phyloP scores from a whole-genome alignment of 768 basidiomycete genomes.

The Tylopilus cervinicoccineus region DNA sequence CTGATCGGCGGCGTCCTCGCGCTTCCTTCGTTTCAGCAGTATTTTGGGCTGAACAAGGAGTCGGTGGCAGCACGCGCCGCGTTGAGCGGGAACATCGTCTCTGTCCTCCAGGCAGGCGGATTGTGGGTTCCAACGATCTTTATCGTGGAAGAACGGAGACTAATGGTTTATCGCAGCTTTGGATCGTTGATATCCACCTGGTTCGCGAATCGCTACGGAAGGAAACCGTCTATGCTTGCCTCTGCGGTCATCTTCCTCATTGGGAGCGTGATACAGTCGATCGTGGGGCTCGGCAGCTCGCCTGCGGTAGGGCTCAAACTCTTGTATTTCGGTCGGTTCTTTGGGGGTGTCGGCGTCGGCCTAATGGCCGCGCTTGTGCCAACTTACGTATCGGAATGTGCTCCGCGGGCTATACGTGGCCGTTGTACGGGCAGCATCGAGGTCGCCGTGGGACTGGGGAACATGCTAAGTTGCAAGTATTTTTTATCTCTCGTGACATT shows the following conservation, averaged over 20 bases:
- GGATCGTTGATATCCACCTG: constrained; percentile 29
- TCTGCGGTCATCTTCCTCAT: constrained; percentile 33
- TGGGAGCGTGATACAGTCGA: constrained; percentile 33
- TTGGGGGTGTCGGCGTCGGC: constrained; percentile 47
- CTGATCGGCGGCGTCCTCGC: constrained; percentile 35
- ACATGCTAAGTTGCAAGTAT: constrained; percentile 34
- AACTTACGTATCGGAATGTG: constrained; percentile 36
- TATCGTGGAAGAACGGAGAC: no score
- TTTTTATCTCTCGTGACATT: background rate
- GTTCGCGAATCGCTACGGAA: constrained; percentile 31
- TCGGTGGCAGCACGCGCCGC: constrained; percentile 23
- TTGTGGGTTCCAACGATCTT: constrained; percentile 30
- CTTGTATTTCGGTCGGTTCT: constrained; percentile 38
- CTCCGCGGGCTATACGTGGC: constrained; percentile 35
- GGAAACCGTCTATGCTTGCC: constrained; percentile 31
- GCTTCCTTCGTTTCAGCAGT: constrained; percentile 34
- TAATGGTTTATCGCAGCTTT: background rate
- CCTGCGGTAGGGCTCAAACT: constrained; percentile 24
- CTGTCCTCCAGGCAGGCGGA: constrained; percentile 35
- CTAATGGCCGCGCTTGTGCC: constrained; percentile 34
- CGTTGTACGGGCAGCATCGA: constrained; percentile 35
- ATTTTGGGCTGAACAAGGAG: constrained; percentile 30
- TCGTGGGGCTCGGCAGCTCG: constrained; percentile 31
- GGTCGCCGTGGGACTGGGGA: constrained; percentile 31
- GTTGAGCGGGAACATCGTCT: constrained; percentile 36